These are phyloP conservation scores for Fraxinus paxiana DNA, from an alignment of 305 asterid genomes.

Conservation along the genomic window DNA sequence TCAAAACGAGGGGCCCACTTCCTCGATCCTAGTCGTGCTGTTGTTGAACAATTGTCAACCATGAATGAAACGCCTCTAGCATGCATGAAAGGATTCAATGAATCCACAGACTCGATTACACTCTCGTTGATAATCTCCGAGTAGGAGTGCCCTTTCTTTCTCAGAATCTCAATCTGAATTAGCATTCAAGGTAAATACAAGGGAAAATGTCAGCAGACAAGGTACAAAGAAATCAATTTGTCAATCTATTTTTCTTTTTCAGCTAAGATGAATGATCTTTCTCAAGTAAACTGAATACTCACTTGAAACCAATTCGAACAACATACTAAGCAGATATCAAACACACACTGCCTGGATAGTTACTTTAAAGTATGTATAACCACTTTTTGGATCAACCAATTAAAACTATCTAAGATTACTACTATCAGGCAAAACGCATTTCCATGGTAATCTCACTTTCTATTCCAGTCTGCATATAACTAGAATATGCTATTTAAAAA, in stretches of 20 bases:
- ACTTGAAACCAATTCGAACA: neutral
- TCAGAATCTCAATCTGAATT: slow-evolving; percentile 71
- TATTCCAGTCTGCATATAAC: neutral
- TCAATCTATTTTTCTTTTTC: neutral
- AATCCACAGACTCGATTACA: slow-evolving; percentile 87
- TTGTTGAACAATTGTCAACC: slow-evolving; percentile 97
- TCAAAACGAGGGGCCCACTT: slow-evolving; percentile 96
- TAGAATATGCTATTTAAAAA: neutral
- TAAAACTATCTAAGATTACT: neutral
- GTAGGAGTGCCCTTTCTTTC: slow-evolving; percentile 96
- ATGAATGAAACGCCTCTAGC: slow-evolving; percentile 93
- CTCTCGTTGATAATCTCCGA: slow-evolving; percentile 93
- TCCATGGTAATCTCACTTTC: slow-evolving; percentile 3
- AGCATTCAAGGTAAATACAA: neutral
- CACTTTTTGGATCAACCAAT: neutral
- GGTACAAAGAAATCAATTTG: neutral
- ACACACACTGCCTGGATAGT: neutral
- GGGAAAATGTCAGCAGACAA: neutral
- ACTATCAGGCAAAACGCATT: neutral
- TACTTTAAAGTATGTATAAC: neutral
- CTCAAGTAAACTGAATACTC: neutral
- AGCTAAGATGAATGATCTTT: neutral
- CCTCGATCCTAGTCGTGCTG: slow-evolving; percentile 86
- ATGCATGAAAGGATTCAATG: slow-evolving; percentile 92
- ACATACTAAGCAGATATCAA: neutral